Percentiles rank a stretch among this genome's conserved stretches.
These are phyloP conservation scores for Acanthamoeba divionensis DNA, from an alignment of 208 protist species.

Conservation along the genomic window DNA sequence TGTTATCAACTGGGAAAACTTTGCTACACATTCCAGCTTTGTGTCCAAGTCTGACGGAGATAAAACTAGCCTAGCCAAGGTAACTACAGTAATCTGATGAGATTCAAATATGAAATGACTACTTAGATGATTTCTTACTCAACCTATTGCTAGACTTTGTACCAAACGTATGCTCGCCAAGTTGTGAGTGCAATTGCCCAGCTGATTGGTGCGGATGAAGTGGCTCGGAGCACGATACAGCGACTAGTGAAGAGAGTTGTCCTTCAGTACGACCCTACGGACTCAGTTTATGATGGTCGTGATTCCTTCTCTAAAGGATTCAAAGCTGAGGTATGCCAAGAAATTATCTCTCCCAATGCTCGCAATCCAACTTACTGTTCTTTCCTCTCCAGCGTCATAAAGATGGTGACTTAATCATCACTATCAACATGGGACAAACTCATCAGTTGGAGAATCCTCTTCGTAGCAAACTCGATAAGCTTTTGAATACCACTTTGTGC, in stretches of 20 bases:
- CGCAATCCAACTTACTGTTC: background rate
- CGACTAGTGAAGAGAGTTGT: background rate
- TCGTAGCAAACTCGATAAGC: background rate
- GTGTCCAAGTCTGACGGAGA: background rate
- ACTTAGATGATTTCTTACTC: too few relatives aligned
- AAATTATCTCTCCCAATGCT: background rate
- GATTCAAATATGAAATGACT: too few relatives aligned
- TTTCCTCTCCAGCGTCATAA: background rate
- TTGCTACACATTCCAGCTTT: slow-evolving; percentile 9
- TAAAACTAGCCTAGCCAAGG: background rate
- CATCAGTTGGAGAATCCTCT: background rate
- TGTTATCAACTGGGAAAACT: slow-evolving; percentile 40
- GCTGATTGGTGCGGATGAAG: slow-evolving; percentile 8
- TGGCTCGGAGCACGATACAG: background rate
- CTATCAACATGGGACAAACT: background rate
- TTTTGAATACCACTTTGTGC: background rate
- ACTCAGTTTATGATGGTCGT: background rate
- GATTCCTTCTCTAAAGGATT: background rate
- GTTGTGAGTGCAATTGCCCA: background rate
- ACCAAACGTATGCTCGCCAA: slow-evolving; percentile 6
- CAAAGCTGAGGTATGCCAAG: background rate
- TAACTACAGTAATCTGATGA: background rate
- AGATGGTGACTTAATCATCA: slow-evolving; percentile 10
- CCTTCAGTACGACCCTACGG: slow-evolving; percentile 45
- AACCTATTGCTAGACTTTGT: background rate